Base-by-base conservation (phyloP, 768 basidiomycete species). In the Macrolepiota albuminosa region DNA sequence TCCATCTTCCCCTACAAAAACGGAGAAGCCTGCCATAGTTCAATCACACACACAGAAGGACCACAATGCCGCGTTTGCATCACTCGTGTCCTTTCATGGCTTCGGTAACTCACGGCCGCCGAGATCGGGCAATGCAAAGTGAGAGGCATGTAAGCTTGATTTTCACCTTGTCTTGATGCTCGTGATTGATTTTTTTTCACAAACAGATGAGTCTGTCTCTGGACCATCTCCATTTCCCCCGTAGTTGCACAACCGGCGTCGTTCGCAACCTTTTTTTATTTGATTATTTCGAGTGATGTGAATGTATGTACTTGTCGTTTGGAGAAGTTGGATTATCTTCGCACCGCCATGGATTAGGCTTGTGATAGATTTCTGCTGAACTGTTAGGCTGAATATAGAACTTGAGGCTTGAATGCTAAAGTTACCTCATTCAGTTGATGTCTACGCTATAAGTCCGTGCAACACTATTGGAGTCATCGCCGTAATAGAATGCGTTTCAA, bases 1-100 rank as follows among this genome's bases (percentile, higher is more conserved):
- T 24, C 6, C 56, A 4, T 48, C 57, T 31, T 37, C 45, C 4
- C 18, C 48, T 9, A 29, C 55, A 40, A 29, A 31, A 18, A 29
- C 48, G 14, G 21, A 47, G 24, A 7, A 26, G 16, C 18, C 46
- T 40, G 29, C n/a, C 11, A 34, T 18, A 4, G 18, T 40, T 16
- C 5, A 45, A 34, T 34, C 36, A 31, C 53, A 49, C 7, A 31
- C 48, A 36, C 55, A 58, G 39, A 66, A 66, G 43, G 46, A 64
- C 34, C 60, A 57, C 37, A 57, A 54, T 6, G 52, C 63, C 1
- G 59, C 57, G 2, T 63, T 63, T 45, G 59, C 51, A 39, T 58
- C 64, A 29, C 55, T 62, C 2, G 9, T 55, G 24, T 62, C 65
- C 18, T 57, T 57, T 6, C 59, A 62, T 45, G 61, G 64, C 26